Conservation (phyloP, 768 basidiomycete species). For the Collybia mongolica region DNA sequence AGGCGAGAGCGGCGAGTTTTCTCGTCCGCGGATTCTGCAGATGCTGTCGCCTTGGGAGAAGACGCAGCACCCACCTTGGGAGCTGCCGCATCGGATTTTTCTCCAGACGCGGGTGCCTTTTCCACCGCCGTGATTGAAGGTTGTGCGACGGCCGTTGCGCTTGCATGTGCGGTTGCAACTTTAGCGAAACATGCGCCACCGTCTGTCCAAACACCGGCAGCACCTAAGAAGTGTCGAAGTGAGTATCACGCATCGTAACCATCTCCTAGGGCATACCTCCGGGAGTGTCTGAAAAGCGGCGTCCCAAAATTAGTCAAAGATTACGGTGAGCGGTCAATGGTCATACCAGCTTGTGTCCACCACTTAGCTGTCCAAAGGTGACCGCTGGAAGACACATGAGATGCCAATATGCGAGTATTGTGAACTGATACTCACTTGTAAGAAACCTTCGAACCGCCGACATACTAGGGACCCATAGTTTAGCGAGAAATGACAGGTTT, state of each 20-base stretch:
- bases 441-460: conserved; percentile 35
- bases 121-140: neutral
- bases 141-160: neutral
- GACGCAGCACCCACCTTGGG: conserved; percentile 6
- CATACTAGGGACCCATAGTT: conserved; percentile 31
- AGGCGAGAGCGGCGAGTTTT: too few relatives aligned
- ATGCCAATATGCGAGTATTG: neutral
- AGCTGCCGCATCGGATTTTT: conserved; percentile 1
- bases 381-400: conserved; percentile 27
- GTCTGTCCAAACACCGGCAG: conserved; percentile 33
- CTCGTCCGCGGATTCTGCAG: conserved; percentile 1
- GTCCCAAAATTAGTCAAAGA: neutral
- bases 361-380: conserved; percentile 49
- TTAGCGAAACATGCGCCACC: conserved; percentile 25
- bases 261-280: conserved; percentile 20
- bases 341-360: conserved; percentile 42
- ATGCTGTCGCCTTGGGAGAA: neutral
- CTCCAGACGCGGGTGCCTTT: neutral
- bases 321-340: neutral
- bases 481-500: neutral
- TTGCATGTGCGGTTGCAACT: neutral
- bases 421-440: conserved; percentile 31
- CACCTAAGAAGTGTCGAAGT: conserved; percentile 14
- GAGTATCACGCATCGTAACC: neutral
- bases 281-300: conserved; percentile 19